Evolutionary conservation across 257 asterid species (phyloP).

Genomic region (Solanum boliviense): DNA sequence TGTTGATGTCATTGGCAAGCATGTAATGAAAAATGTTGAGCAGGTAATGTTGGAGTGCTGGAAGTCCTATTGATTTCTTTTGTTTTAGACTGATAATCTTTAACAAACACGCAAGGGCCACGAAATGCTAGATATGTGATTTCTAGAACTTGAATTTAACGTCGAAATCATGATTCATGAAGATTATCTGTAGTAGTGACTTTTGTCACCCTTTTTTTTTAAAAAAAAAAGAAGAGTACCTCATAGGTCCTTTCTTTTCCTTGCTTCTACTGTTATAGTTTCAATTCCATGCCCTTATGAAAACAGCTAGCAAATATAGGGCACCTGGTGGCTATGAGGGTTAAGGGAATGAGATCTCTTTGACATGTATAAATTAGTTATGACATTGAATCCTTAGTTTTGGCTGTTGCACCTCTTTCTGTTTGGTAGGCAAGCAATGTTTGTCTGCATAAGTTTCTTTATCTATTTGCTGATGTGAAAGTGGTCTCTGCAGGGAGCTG

Average conservation of each 20-base stretch:
- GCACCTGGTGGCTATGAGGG: background rate
- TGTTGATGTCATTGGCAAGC: background rate
- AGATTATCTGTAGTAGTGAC: background rate
- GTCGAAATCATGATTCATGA: background rate
- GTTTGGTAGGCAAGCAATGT: background rate
- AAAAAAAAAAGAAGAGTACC: background rate
- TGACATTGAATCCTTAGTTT: background rate
- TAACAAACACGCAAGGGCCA: background rate
- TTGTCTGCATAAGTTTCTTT: background rate
- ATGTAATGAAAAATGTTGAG: conserved; percentile 2
- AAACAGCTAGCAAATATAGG: background rate
- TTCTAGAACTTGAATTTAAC: background rate
- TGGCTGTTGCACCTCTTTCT: background rate
- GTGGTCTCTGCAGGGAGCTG: conserved; percentile 18
- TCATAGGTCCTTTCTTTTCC: background rate
- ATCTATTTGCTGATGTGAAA: background rate
- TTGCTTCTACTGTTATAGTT: background rate
- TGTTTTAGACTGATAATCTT: background rate
- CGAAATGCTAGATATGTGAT: background rate
- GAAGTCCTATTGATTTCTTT: background rate
- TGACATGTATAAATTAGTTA: background rate
- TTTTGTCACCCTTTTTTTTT: background rate
- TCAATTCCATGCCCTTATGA: background rate
- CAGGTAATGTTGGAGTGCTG: background rate
- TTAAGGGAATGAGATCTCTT: background rate